Evolutionary conservation across 495 filamentous ascomycete species (phyloP).

Genomic region (Podospora anserina): DNA sequence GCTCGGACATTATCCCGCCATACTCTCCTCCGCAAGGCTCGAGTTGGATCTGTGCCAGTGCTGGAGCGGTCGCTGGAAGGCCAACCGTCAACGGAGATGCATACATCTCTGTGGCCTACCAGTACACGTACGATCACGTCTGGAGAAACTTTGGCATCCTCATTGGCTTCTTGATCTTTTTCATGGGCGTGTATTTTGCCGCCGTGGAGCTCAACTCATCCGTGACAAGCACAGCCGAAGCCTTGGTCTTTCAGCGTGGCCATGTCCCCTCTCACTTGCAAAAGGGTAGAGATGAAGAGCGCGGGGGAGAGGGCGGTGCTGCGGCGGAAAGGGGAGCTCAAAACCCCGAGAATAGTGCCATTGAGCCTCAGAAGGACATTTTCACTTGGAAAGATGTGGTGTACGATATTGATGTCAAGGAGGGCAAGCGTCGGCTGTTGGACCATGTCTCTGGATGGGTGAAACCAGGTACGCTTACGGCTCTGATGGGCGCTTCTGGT

Average conservation of each 20-base stretch:
- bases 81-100: conserved; percentile 55
- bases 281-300: conserved; percentile 36
- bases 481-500: conserved; percentile 78
- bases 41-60: conserved; percentile 54
- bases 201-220: conserved; percentile 53
- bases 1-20: conserved; percentile 43
- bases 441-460: conserved; percentile 71
- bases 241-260: conserved; percentile 34
- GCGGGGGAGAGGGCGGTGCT: conserved; percentile 22
- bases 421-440: conserved; percentile 58
- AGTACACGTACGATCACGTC: conserved; percentile 60
- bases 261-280: conserved; percentile 24
- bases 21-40: conserved; percentile 34
- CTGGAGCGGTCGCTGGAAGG: conserved; percentile 49
- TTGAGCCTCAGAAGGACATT: conserved; percentile 49
- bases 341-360: conserved; percentile 34
- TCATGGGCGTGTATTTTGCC: conserved; percentile 64
- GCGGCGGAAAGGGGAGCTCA: conserved; percentile 8
- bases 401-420: conserved; percentile 62
- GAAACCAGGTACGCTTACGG: conserved; percentile 75
- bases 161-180: conserved; percentile 64
- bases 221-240: conserved; percentile 28
- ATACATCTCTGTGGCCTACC: conserved; percentile 58
- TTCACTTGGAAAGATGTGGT: conserved; percentile 62
- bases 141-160: conserved; percentile 81